Evolutionary conservation across 441 rosid species (phyloP), one percentile per base, ranked within the genome.

Genomic region (Mallotus repandus): DNA sequence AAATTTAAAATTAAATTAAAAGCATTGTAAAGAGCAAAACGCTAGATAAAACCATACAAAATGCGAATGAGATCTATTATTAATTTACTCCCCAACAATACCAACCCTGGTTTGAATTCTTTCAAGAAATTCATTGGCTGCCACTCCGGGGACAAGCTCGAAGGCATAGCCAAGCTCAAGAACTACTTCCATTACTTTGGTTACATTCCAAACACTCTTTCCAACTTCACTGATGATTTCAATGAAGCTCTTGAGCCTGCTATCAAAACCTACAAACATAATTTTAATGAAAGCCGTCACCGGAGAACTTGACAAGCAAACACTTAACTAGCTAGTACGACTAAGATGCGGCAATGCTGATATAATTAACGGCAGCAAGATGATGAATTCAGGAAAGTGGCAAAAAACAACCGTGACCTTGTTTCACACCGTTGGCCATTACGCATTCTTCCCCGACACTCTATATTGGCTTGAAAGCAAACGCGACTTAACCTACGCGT

Each of bases 311-410:
- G 97, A 94, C 18, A 58, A 72, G 9, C 58, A 71, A 7, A 92
- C 96, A 4, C 62, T 90, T 0, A 76, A 75, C 63, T 86, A 82
- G 60, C 80, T 94, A 74, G 70, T 82, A 18, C 78, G 72, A 15
- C 98, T 95, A 0, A 83, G 97, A 68, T 90, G 97, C 41, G 97
- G 98, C 1, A 88, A 88, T 70, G 88, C 97, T 0, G 98, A 92
- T 50, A 78, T 94, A 15, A 81, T 94, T 77, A 94, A 94, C 83
- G 97, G 98, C 4, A 74, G 94, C 0, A 84, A 90, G 0, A 49
- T 81, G 9, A 94, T 94, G 98, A 88, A 84, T 66, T 89, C 87
- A 2, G 83, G 84, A 48, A 86, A 82, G 50, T 57, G 80, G 19
- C 32, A 84, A n/a, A 22, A 84, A 12, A 41, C 77, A 3, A 29